Evolutionary conservation across 306 rosid species (phyloP), one percentile per base, ranked within the genome.

Genomic region (Notholithocarpus densiflorus): DNA sequence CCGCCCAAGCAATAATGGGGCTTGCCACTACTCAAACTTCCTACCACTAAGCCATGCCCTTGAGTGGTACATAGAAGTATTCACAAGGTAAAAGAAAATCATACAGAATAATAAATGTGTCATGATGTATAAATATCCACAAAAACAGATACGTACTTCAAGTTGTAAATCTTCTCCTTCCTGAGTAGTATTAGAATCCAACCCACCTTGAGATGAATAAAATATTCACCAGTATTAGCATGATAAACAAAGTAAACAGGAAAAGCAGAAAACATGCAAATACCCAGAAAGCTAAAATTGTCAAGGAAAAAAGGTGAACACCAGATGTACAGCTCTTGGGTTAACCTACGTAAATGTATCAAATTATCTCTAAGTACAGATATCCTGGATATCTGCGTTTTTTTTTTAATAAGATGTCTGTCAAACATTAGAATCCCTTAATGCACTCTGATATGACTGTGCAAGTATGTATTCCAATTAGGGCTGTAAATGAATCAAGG

Each of bases 71-170:
- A 12, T 60, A 31, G 23, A 53, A 72, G 18, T 11, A 40, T 26
- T 80, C 12, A 66, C 45, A 40, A 40, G 73, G 6, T 69, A 62
- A 8, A 71, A 75, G 78, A 71, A 76, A 57, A 75, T 21, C 23
- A 73, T 21, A 51, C 34, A 66, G 57, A 65, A 66, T 64, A 73
- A 75, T 71, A 75, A 75, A 5, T 68, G 56, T 56, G 77, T 59
- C 68, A 74, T 64, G 79, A 82, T 32, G 77, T 68, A 52, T 77
- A 79, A 77, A 71, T 73, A 83, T 79, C 62, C 32, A 57, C 24
- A 34, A 69, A 76, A 75, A 86, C 55, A 86, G 84, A 80, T 73
- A 83, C 86, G 71, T 93, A 95, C 99, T 87, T 87, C 94, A 78
- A 91, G 83, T 85, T 87, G 85, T 80, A 91, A 88, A 53, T 88